phyloP scores from a whole-genome alignment of 495 filamentous ascomycete genomes.

The Aspergillus funiculosus region DNA sequence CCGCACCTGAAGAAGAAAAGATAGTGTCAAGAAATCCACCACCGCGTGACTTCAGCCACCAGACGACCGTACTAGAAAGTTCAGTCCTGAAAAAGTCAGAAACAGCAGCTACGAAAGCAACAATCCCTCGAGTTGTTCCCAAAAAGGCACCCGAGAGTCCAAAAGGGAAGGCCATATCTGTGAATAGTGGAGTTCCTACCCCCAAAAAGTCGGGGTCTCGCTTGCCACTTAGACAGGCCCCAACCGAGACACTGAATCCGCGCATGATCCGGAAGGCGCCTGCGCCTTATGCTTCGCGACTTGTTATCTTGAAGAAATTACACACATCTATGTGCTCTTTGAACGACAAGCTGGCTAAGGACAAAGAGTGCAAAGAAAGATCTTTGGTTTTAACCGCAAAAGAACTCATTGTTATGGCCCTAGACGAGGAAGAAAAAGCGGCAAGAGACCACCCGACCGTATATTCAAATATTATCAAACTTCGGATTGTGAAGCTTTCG shows the following conservation, averaged over 20 bases:
- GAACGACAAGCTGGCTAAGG: constrained; percentile 51
- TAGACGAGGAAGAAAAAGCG: constrained; percentile 79
- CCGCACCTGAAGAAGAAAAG: constrained; percentile 7
- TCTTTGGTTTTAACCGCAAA: constrained; percentile 57
- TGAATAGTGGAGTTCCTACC: constrained; percentile 7
- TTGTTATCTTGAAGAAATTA: constrained; percentile 62
- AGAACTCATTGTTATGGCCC: constrained; percentile 66
- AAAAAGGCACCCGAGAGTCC: not conserved
- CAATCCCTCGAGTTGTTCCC: not conserved
- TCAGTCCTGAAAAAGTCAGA: not conserved
- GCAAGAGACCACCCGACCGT: constrained; percentile 60
- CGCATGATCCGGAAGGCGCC: constrained; percentile 69
- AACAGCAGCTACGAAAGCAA: not conserved
- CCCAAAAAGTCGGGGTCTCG: constrained; percentile 24
- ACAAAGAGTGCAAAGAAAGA: constrained; percentile 50
- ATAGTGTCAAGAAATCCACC: not conserved
- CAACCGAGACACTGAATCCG: constrained; percentile 64
- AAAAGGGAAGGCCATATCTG: not conserved
- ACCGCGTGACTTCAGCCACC: not conserved
- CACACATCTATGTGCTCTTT: constrained; percentile 68
- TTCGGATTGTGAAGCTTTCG: constrained; percentile 65
- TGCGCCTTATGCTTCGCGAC: constrained; percentile 59
- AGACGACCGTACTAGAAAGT: not conserved
- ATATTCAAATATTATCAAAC: constrained; percentile 77
- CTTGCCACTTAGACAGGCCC: constrained; percentile 32